Percentiles rank a stretch among this genome's conserved stretches.
Conservation (phyloP, 768 basidiomycete species). For the Hydnomerulius pinastri region DNA sequence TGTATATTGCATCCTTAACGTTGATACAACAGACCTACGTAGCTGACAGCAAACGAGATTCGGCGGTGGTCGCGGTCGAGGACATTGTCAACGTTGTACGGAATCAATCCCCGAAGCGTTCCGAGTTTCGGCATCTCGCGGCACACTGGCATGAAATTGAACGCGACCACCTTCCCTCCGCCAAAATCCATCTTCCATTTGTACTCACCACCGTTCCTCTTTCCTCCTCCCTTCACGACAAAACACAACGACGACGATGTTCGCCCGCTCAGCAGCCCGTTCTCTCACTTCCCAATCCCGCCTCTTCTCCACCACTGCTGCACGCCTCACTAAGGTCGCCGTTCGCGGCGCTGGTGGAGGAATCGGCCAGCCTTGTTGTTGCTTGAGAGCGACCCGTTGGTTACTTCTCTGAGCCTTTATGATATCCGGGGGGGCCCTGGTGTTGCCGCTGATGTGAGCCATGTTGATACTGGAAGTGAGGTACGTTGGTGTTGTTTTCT, state of each 20-base stretch:
- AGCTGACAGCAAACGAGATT: no score
- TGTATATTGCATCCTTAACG: no score
- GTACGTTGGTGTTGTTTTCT: constrained; percentile 88
- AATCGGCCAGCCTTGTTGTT: constrained; percentile 86
- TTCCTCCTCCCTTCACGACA: constrained; percentile 2
- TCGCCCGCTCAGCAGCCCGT: constrained; percentile 61
- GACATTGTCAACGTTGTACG: no score
- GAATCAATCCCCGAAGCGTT: no score
- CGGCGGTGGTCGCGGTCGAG: no score
- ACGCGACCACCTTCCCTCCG: no score
- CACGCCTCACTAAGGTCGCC: constrained; percentile 78
- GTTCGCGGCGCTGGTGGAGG: constrained; percentile 96
- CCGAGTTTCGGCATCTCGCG: no score
- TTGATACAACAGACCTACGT: no score
- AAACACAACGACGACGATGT: constrained; percentile 45
- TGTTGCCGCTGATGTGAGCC: constrained; percentile 93
- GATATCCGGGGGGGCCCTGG: constrained; percentile 39
- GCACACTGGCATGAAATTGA: no score
- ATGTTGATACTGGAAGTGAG: constrained; percentile 85
- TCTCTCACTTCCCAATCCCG: no score
- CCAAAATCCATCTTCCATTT: no score
- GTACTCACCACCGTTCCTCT: no score
- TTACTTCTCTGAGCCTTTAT: constrained; percentile 69
- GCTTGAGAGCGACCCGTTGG: constrained; percentile 87
- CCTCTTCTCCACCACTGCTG: constrained; percentile 75